A percentile compares a stretch with the other conserved stretches of the same genome.
phyloP scores from a whole-genome alignment of 306 rosid species.

The Cucumis hystrix region DNA sequence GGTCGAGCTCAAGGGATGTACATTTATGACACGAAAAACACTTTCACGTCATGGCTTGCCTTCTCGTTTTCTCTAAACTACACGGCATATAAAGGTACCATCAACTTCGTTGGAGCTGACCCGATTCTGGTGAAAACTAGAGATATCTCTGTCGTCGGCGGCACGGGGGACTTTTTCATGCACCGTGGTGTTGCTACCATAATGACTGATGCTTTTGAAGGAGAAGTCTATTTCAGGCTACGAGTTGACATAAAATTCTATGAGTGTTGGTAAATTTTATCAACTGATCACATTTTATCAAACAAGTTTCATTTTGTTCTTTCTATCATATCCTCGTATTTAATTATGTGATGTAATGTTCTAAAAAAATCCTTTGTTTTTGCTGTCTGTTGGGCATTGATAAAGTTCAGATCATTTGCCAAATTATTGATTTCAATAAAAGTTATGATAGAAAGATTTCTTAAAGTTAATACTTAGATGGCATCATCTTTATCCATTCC shows the following conservation, averaged over 20 bases:
- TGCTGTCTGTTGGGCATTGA: background rate
- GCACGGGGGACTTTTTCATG: slow-evolving; percentile 79
- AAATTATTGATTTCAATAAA: background rate
- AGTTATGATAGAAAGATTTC: background rate
- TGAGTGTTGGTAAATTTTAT: slow-evolving; percentile 41
- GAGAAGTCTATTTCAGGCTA: slow-evolving; percentile 63
- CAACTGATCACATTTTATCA: no score
- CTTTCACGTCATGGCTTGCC: slow-evolving; percentile 52
- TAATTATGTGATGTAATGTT: background rate
- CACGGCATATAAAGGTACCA: slow-evolving; percentile 32
- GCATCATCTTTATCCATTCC: no score
- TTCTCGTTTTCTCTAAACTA: slow-evolving; percentile 42
- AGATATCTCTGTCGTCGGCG: slow-evolving; percentile 56
- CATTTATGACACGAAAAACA: slow-evolving; percentile 44
- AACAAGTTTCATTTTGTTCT: background rate
- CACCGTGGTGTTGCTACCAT: slow-evolving; percentile 62
- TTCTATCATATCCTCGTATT: background rate
- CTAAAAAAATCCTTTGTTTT: background rate
- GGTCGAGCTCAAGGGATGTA: slow-evolving; percentile 80
- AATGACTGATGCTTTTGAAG: slow-evolving; percentile 54
- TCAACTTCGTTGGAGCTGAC: slow-evolving; percentile 55
- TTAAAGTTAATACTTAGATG: no score
- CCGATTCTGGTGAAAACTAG: slow-evolving; percentile 36
- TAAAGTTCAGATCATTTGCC: background rate
- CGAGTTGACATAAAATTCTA: slow-evolving; percentile 45